Evolutionary conservation across 2,329 filamentous ascomycete species (phyloP), one percentile per base, ranked within the genome.

Genomic region (Tolypocladium cylindrosporum): DNA sequence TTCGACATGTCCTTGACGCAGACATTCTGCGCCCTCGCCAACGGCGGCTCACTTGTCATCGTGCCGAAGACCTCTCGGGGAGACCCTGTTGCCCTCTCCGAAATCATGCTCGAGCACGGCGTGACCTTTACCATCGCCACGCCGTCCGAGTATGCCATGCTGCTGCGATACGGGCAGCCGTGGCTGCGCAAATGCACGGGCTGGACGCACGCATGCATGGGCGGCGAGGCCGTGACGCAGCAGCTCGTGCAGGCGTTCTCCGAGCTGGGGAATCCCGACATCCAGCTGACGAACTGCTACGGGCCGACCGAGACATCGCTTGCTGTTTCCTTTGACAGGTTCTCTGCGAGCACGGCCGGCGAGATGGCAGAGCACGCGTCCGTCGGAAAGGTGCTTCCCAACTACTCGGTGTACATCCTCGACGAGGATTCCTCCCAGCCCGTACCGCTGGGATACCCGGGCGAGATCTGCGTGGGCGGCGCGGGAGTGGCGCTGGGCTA

Each of bases 1-100:
- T 79, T 79, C 61, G 75, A 79, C 56, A 62, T 76, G 58, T 74
- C 74, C 0, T 45, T 77, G 1, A 61, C 61, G 3, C 73, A 79
- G 60, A 69, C 71, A 8, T 68, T 76, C 54, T 61, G 62, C 3
- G 69, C 70, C 0, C 64, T 79, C 1, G 61, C 63, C 10, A 67
- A 67, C 31, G 76, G 75, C 0, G 75, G 71, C 1, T 67, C 60
- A 1, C 56, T 79, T 0, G 61, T 69, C 27, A 61, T 80, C 4
- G 72, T 69, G 0, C 65, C 72, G 0, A 53, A 61, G 21, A 45
- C 53, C 6, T 51, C 31, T 51, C 57, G 57, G 9, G 54, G 57
- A 6, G 57, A 58, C 11, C 54, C 57, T 13, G n/a, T 45, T n/a
- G 21, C 40, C 42, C 34, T 58, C 16, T 50, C 53, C 2, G n/a